These are phyloP conservation scores for Populus deltoides DNA, from an alignment of 345 rosid species.

Conservation along the genomic window DNA sequence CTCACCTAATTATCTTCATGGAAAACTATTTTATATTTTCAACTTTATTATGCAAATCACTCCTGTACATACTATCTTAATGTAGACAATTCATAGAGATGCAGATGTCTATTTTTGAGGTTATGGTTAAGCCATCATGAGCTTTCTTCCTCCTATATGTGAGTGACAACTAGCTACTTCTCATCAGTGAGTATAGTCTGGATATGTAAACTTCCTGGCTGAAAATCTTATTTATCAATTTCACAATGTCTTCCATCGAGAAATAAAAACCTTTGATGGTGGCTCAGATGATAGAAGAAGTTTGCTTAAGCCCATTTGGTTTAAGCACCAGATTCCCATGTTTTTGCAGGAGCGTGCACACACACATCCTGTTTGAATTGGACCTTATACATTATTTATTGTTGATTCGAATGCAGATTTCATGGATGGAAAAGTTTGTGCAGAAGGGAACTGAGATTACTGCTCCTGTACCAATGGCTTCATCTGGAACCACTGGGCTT, in stretches of 20 bases:
- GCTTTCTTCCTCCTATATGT: constrained; percentile 2
- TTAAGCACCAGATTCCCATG: neutral
- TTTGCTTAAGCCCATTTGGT: neutral
- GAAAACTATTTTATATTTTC: neutral
- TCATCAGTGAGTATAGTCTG: neutral
- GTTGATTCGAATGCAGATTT: constrained; percentile 56
- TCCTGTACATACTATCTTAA: neutral
- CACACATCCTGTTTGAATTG: constrained; percentile 1
- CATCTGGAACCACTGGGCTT: constrained; percentile 92
- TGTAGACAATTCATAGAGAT: neutral
- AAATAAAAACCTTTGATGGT: neutral
- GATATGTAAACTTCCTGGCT: neutral
- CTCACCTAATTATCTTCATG: neutral
- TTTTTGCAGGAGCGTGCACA: constrained; percentile 6
- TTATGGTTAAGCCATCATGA: neutral
- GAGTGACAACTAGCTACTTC: constrained; percentile 2
- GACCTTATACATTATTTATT: constrained; percentile 5
- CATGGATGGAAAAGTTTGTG: constrained; percentile 99
- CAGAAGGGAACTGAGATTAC: constrained; percentile 90
- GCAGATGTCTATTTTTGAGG: neutral
- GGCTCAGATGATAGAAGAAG: neutral
- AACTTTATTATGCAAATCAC: neutral
- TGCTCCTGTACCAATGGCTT: constrained; percentile 98
- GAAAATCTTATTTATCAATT: neutral
- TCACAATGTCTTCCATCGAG: neutral